Base-by-base conservation (phyloP, 2,329 filamentous ascomycete species). In the Fusarium sacchari region DNA sequence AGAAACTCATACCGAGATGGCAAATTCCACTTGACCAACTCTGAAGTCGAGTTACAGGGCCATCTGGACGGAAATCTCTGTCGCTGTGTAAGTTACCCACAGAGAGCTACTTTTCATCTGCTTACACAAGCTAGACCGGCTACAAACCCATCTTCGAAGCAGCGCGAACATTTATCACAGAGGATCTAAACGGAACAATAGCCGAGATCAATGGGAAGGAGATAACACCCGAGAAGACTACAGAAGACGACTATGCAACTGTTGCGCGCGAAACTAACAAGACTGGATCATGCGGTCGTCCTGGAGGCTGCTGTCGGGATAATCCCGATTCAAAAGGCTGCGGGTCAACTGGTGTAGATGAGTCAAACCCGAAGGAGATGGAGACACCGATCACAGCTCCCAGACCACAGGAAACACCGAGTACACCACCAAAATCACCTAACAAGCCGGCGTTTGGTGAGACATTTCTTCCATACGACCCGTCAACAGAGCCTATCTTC, bases 101-200 rank as follows among this genome's bases (percentile, higher is more conserved):
- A 0, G 1, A 15, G 0, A 17, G 1, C 12, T 6, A 12, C 0
- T 4, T 12, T 3, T 7, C 1, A 11, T 20, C 15, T 12, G 13
- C 36, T 60, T 7, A 60, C 17, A 34, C 13, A 4, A 2, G 10
- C 18, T 17, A 60, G 58, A 60, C 58, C 1, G 58, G 58, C 22
- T 60, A 60, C n/a, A 60, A 60, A 14, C 58, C 58, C n/a, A 60
- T 60, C 3, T 60, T 60, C 18, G 58, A 60, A 42, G 58, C 58
- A 8, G 58, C 58, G 34, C 28, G 58, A 56, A 60, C 58, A 4
- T 60, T 60, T 7, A 60, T 56, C 15, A 60, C 58, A 34, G 46
- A 56, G 18, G 58, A 60, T 20, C 58, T 60, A n/a, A 55, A 60
- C 36, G 58, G 47, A n/a, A 42, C 47, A 3, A 39, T 60, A 10